A percentile compares a stretch with the other conserved stretches of the same genome.
Conservation (phyloP, 2,329 filamentous ascomycete genomes). For the Conoideocrella luteorostrata region DNA sequence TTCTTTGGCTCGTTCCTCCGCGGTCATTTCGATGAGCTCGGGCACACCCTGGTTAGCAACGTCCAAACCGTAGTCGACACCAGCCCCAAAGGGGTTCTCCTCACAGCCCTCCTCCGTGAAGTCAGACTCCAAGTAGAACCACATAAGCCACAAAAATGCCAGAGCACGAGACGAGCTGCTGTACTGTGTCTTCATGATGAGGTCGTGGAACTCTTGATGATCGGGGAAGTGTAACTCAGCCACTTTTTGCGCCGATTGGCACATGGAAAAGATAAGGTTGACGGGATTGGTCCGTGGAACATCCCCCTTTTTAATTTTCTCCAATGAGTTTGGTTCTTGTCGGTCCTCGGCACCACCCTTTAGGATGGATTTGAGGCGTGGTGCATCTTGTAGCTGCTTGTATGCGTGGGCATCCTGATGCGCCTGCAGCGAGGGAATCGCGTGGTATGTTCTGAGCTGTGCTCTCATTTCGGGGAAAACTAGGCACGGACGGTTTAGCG, state of each 20-base stretch:
- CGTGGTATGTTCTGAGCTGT: constrained; percentile 93
- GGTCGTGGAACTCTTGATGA: constrained; percentile 86
- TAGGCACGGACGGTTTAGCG: no score
- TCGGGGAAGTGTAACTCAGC: constrained; percentile 87
- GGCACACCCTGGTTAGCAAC: constrained; percentile 66
- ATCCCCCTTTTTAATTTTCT: constrained; percentile 64
- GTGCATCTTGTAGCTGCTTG: constrained; percentile 96
- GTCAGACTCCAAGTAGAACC: constrained; percentile 97
- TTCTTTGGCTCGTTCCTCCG: constrained; percentile 59
- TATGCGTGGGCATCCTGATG: constrained; percentile 93
- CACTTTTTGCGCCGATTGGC: constrained; percentile 81
- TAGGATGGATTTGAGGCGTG: constrained; percentile 89
- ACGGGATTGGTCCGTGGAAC: constrained; percentile 86
- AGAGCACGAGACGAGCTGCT: constrained; percentile 76
- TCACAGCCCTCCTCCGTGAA: constrained; percentile 83
- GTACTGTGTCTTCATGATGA: constrained; percentile 84
- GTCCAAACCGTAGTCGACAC: constrained; percentile 58
- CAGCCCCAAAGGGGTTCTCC: constrained; percentile 81
- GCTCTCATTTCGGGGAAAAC: constrained; percentile 99
- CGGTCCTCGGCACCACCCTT: constrained; percentile 94
- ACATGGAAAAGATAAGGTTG: constrained; percentile 92
- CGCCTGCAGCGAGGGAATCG: constrained; percentile 91
- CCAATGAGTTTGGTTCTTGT: constrained; percentile 73
- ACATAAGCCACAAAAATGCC: constrained; percentile 96
- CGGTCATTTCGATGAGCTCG: constrained; percentile 55